phyloP scores from a whole-genome alignment of 140 eudicot species.

The Artemisia princeps region DNA sequence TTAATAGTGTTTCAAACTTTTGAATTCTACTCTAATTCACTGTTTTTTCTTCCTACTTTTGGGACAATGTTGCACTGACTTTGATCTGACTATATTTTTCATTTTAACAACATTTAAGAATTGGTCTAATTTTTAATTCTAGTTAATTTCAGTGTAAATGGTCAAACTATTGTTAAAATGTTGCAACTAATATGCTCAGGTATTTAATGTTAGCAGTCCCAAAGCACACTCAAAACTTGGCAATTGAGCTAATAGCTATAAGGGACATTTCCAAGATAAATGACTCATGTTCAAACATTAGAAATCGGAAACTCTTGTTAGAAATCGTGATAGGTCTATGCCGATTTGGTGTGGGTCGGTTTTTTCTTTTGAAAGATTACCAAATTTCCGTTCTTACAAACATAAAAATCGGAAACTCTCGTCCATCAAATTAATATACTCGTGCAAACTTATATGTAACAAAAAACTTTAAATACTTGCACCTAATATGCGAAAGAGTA shows the following conservation, averaged over 20 bases:
- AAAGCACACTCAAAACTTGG: slow-evolving; percentile 10
- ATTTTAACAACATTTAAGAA: background rate
- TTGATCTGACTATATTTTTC: slow-evolving; percentile 20
- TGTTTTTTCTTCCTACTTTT: slow-evolving; percentile 38
- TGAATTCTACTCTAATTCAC: slow-evolving; percentile 20
- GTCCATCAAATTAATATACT: background rate
- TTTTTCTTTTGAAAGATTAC: too few relatives aligned
- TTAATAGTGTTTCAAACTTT: slow-evolving; percentile 19
- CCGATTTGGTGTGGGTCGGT: too few relatives aligned
- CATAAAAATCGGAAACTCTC: too few relatives aligned
- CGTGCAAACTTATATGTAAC: background rate
- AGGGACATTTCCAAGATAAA: too few relatives aligned
- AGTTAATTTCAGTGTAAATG: slow-evolving; percentile 19
- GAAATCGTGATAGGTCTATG: too few relatives aligned
- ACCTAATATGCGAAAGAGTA: slow-evolving; percentile 4
- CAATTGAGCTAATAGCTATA: slow-evolving; percentile 18
- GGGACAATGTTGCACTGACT: slow-evolving; percentile 54
- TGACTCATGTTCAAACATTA: background rate
- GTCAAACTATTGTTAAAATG: slow-evolving; percentile 24
- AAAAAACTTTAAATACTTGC: slow-evolving; percentile 2
- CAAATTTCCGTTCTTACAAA: too few relatives aligned
- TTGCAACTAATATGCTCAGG: slow-evolving; percentile 19
- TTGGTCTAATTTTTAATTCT: slow-evolving; percentile 24
- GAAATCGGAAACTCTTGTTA: background rate
- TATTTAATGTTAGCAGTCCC: slow-evolving; percentile 17